Evolutionary conservation across 345 rosid species (phyloP).

Genomic region (Geranium brycei): DNA sequence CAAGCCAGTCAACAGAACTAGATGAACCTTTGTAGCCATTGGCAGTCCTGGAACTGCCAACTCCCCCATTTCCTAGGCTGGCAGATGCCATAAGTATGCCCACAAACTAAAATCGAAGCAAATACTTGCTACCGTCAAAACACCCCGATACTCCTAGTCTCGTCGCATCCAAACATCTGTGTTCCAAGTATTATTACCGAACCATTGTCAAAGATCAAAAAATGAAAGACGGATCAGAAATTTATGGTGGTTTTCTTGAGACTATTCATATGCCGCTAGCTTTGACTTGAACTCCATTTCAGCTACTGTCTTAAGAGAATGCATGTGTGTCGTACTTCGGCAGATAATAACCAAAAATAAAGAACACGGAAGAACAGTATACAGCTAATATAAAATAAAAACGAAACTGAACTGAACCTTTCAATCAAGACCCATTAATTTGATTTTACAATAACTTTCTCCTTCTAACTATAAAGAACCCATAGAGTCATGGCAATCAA

Average conservation of each 20-base stretch:
- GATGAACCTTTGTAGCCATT: constrained; percentile 80
- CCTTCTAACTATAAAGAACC: too few species aligned
- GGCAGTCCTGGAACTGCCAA: constrained; percentile 83
- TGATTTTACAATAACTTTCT: too few species aligned
- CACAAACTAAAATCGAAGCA: constrained; percentile 16
- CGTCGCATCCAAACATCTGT: neutral
- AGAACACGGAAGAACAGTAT: too few species aligned
- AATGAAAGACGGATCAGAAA: neutral
- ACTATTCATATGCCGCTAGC: neutral
- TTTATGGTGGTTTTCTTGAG: neutral
- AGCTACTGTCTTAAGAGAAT: too few species aligned
- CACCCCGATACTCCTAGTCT: neutral
- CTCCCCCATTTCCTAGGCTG: constrained; percentile 79
- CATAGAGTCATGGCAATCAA: neutral
- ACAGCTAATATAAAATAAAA: too few species aligned
- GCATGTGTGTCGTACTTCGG: too few species aligned
- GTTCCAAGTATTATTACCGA: neutral
- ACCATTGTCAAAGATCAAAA: neutral
- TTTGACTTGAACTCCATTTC: neutral
- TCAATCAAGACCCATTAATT: neutral
- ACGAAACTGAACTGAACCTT: neutral
- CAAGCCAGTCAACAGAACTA: constrained; percentile 95
- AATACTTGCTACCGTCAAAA: constrained; percentile 18
- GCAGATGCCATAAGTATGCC: constrained; percentile 62
- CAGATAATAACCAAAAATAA: neutral